Evolutionary conservation across 1,284 basidiomycete genomes (phyloP), one percentile per base, ranked within the genome.

Genomic region (Sanghuangporus weigelae): DNA sequence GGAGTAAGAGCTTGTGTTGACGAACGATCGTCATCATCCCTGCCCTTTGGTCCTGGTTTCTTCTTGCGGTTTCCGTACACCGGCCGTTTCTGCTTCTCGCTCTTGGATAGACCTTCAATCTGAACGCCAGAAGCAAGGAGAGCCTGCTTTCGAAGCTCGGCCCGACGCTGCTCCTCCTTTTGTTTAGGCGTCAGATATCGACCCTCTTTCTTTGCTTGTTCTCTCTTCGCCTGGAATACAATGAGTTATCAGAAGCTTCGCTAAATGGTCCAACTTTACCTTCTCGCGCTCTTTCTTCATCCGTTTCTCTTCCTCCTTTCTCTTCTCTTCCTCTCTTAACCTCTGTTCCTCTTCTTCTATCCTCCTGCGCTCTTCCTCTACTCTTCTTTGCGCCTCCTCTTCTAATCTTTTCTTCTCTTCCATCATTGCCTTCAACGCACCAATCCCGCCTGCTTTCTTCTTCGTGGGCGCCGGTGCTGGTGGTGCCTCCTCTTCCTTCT

Each of bases 101-200:
- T 80, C 63, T 90, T 75, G 60, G 82, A 87, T 48, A 98, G 79
- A 64, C 93, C 97, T 68, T 96, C 95, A 67, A 99, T 90, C 70
- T 91, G 89, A 63, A 94, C 91, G 56, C 95, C 95, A 36, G 93
- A 92, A 23, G 89, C 87, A 58, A 99, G 82, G 63, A 99, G 83
- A 3, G 96, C 96, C 75, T 96, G 87, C 75, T 90, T 92, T 63
- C 96, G 87, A 42, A 93, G 86, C 75, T 98, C 96, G 7, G 95
- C 96, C 65, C 90, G 91, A 16, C 92, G 91, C 69, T 86, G 90
- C 74, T 98, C 96, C 71, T 94, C 92, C 77, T 96, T 98, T 75
- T 99, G 96, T 77, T 97, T 98, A 73, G 95, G 93, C 6, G 95
- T 97, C 54, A 98, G 82, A 38, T 95, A 78, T 61, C 90, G 85